Percentiles rank a stretch among this genome's conserved stretches.
phyloP scores from a whole-genome alignment of 108 stramenopile species.

The Nannochloropsis gaditana region DNA sequence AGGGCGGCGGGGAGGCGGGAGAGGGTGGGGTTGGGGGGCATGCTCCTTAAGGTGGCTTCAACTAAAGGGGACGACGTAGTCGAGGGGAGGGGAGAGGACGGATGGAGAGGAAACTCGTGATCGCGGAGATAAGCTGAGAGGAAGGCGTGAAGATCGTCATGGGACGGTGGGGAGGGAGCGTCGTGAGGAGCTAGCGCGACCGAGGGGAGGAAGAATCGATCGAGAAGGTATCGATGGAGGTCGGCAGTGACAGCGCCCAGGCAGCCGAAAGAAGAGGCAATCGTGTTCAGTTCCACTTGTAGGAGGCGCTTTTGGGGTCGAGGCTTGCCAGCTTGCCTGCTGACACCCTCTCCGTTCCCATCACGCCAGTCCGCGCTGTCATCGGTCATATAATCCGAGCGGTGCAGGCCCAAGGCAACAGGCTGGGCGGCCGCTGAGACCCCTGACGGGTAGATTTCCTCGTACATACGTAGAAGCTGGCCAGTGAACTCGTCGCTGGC shows the following conservation, averaged over 20 bases:
- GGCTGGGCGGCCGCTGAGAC: slow-evolving; percentile 50
- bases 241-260: slow-evolving; percentile 40
- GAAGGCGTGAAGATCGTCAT: slow-evolving; percentile 59
- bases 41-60: background rate
- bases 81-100: background rate
- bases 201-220: slow-evolving; percentile 62
- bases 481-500: slow-evolving; percentile 76
- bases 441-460: slow-evolving; percentile 42
- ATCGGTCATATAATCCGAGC: slow-evolving; percentile 94
- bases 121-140: slow-evolving; percentile 63
- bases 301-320: background rate
- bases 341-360: slow-evolving; percentile 13
- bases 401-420: slow-evolving; percentile 71
- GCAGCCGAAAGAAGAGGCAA: slow-evolving; percentile 83
- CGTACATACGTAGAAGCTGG: slow-evolving; percentile 66
- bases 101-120: background rate
- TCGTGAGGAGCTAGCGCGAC: slow-evolving; percentile 66
- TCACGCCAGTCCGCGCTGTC: slow-evolving; percentile 29
- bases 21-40: slow-evolving; percentile 74
- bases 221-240: slow-evolving; percentile 39
- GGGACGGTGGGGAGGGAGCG: slow-evolving; percentile 63
- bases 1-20: slow-evolving; percentile 65
- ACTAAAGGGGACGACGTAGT: background rate
- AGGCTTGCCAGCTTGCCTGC: background rate
- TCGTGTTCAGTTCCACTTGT: slow-evolving; percentile 97